phyloP scores from a whole-genome alignment of 306 rosid genomes.

The Luffa aegyptiaca region DNA sequence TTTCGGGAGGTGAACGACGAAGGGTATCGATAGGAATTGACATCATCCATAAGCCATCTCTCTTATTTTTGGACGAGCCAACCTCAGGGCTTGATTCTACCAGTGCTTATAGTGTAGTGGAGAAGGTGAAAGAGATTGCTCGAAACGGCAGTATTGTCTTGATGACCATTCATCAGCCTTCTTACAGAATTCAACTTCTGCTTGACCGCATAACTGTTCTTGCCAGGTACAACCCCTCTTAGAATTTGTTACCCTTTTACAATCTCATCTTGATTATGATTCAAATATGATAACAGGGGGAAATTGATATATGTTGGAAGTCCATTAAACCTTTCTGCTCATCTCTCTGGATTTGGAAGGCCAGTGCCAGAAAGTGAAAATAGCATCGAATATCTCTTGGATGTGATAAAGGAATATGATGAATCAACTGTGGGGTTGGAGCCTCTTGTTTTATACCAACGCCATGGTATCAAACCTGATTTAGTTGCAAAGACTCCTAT shows the following conservation, averaged over 20 bases:
- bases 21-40: slow-evolving; percentile 80
- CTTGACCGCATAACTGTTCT: slow-evolving; percentile 67
- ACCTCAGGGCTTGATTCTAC: slow-evolving; percentile 93
- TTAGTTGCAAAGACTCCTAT: slow-evolving; percentile 40
- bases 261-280: not conserved
- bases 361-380: slow-evolving; percentile 76
- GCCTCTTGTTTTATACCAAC: slow-evolving; percentile 56
- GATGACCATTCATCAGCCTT: slow-evolving; percentile 92
- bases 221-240: slow-evolving; percentile 46
- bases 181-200: slow-evolving; percentile 69
- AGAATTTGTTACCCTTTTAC: not conserved
- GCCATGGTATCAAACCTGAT: slow-evolving; percentile 59
- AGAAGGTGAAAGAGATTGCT: slow-evolving; percentile 84
- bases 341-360: slow-evolving; percentile 73
- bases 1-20: slow-evolving; percentile 81
- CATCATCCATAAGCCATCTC: slow-evolving; percentile 72
- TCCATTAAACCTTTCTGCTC: slow-evolving; percentile 38
- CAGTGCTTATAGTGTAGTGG: slow-evolving; percentile 77
- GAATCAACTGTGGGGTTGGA: slow-evolving; percentile 74
- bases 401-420: slow-evolving; percentile 73
- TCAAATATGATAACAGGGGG: slow-evolving; percentile 41
- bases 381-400: slow-evolving; percentile 67
- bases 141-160: slow-evolving; percentile 73
- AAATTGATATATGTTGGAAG: slow-evolving; percentile 66
- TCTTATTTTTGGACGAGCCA: slow-evolving; percentile 81